A percentile compares a stretch with the other conserved stretches of the same genome.
phyloP scores from a whole-genome alignment of 331 rosid species.

The Quercus phellos region DNA sequence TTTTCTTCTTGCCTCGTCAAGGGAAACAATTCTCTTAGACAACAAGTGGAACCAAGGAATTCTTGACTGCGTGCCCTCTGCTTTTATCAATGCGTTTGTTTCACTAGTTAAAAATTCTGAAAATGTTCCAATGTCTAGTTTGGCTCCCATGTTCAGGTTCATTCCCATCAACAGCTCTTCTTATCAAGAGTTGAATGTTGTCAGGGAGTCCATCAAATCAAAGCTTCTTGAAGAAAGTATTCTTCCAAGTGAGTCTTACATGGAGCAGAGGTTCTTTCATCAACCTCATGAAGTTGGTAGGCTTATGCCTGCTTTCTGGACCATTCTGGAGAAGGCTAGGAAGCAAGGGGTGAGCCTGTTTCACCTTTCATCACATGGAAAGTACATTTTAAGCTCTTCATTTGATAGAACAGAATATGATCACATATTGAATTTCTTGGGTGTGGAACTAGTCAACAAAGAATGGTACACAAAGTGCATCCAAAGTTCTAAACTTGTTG shows the following conservation, averaged over 20 bases:
- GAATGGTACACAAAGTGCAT: slow-evolving; percentile 47
- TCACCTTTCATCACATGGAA: slow-evolving; percentile 58
- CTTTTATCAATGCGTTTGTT: slow-evolving; percentile 60
- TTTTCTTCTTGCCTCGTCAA: slow-evolving; percentile 74
- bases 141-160: slow-evolving; percentile 47
- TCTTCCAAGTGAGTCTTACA: slow-evolving; percentile 33
- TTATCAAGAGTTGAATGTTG: slow-evolving; percentile 23
- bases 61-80: slow-evolving; percentile 55
- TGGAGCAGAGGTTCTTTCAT: slow-evolving; percentile 38
- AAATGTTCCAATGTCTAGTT: slow-evolving; percentile 39
- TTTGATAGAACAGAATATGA: slow-evolving; percentile 27
- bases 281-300: slow-evolving; percentile 68
- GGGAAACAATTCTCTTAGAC: slow-evolving; percentile 67
- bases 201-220: slow-evolving; percentile 31
- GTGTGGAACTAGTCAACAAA: slow-evolving; percentile 18
- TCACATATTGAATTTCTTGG: slow-evolving; percentile 25
- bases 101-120: slow-evolving; percentile 29
- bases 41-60: slow-evolving; percentile 81
- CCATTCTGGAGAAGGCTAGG: slow-evolving; percentile 37
- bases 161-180: slow-evolving; percentile 43
- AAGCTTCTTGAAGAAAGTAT: slow-evolving; percentile 28
- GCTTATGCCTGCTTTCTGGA: slow-evolving; percentile 61
- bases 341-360: slow-evolving; percentile 32
- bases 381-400: slow-evolving; percentile 43
- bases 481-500: slow-evolving; percentile 25